Percentiles rank a stretch among this genome's conserved stretches.
Evolutionary conservation across 1,284 basidiomycete genomes (phyloP).

Genomic region (Naganishia sp.): DNA sequence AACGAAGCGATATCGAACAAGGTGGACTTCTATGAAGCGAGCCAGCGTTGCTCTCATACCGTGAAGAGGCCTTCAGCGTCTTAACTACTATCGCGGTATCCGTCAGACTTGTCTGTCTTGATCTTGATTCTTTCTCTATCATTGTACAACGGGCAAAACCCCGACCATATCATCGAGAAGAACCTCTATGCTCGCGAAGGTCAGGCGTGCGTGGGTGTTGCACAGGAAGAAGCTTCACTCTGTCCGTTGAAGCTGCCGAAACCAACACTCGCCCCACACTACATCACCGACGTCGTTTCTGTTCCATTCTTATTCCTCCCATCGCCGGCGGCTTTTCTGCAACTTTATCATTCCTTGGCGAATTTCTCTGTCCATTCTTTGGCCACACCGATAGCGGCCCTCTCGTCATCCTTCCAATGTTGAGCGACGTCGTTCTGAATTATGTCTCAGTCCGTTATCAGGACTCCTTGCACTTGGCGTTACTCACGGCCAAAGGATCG

Average conservation of each 20-base stretch:
- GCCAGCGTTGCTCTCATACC: not conserved
- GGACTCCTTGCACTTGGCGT: no score
- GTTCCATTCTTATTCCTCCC: no score
- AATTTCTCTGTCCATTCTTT: constrained; percentile 89
- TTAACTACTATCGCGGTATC: no score
- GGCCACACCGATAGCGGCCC: constrained; percentile 83
- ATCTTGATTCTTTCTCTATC: not conserved
- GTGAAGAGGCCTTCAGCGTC: not conserved
- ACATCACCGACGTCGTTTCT: no score
- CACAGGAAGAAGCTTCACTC: no score
- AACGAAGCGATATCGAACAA: no score
- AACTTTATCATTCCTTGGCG: constrained; percentile 55
- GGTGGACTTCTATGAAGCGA: no score
- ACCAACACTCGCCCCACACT: not conserved
- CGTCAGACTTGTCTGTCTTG: no score
- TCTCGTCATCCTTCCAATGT: constrained; percentile 97
- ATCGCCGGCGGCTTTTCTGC: not conserved
- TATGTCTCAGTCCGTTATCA: not conserved
- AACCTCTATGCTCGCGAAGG: not conserved
- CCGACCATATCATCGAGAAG: not conserved
- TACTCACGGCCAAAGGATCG: constrained; percentile 80
- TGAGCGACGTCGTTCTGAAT: constrained; percentile 72
- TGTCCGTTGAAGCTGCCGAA: not conserved
- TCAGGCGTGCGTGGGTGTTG: no score
- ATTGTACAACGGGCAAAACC: not conserved